These are phyloP conservation scores for Erysimum cheiri DNA, from an alignment of 441 rosid species.

Conservation along the genomic window DNA sequence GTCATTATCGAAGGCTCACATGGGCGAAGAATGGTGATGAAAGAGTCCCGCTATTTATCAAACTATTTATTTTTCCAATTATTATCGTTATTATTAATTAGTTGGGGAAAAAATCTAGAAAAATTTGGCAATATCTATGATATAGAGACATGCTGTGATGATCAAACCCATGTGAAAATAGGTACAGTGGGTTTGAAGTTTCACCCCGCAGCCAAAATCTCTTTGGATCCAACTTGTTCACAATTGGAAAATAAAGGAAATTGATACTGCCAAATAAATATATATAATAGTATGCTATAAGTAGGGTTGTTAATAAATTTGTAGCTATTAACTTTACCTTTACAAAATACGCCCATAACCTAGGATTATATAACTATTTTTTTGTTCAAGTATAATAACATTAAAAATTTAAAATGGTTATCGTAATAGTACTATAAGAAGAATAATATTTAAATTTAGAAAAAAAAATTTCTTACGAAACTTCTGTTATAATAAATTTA, in stretches of 20 bases:
- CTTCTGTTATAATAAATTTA: neutral
- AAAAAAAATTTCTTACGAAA: neutral
- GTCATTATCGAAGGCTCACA: slow-evolving; percentile 56
- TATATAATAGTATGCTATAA: neutral
- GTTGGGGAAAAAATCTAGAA: slow-evolving; percentile 40
- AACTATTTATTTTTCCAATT: slow-evolving; percentile 35
- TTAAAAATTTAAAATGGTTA: neutral
- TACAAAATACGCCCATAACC: neutral
- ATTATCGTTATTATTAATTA: slow-evolving; percentile 33
- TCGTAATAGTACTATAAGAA: neutral
- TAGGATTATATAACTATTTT: neutral
- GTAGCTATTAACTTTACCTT: neutral
- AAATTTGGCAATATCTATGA: slow-evolving; percentile 39
- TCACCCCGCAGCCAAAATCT: slow-evolving; percentile 46
- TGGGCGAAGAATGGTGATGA: slow-evolving; percentile 56
- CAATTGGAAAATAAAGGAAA: slow-evolving; percentile 39
- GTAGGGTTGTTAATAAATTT: slow-evolving; percentile 25
- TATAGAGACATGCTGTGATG: slow-evolving; percentile 40
- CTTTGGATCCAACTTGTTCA: slow-evolving; percentile 44
- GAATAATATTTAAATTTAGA: neutral
- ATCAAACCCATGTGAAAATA: slow-evolving; percentile 58
- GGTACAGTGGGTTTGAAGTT: slow-evolving; percentile 54
- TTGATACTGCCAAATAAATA: slow-evolving; percentile 1
- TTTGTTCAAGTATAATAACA: neutral
- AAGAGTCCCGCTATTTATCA: slow-evolving; percentile 45